Conservation (phyloP, 192 early-diverging fungal species). For the Coemansia sp. region DNA sequence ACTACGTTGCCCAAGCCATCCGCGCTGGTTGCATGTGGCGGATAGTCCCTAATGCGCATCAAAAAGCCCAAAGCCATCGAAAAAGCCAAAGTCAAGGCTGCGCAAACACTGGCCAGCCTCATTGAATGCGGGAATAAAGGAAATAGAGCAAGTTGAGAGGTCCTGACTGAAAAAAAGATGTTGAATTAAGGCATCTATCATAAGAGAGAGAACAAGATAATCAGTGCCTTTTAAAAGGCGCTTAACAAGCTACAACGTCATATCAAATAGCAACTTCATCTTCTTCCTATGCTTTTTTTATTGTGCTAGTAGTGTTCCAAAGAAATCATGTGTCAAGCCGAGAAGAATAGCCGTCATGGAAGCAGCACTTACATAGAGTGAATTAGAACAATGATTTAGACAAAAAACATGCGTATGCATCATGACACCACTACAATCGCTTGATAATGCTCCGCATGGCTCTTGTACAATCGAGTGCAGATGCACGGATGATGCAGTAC, state of each 20-base stretch:
- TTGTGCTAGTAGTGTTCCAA: neutral
- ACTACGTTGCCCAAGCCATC: neutral
- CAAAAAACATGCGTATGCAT: neutral
- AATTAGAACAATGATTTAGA: neutral
- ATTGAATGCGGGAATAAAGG: neutral
- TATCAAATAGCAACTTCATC: neutral
- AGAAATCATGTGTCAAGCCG: conserved; percentile 1
- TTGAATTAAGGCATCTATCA: neutral
- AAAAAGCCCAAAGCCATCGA: neutral
- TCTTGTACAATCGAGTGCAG: neutral
- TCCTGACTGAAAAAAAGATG: neutral
- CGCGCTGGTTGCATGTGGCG: neutral
- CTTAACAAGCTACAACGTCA: neutral
- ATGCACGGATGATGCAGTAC: neutral
- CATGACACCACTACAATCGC: neutral
- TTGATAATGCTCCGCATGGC: neutral
- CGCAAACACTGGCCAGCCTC: neutral
- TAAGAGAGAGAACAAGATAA: neutral
- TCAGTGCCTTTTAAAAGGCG: neutral
- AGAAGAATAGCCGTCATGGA: neutral
- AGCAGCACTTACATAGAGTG: neutral
- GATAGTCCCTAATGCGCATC: neutral
- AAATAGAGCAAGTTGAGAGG: neutral
- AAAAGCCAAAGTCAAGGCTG: neutral
- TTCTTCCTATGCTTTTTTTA: neutral